A percentile compares a stretch with the other conserved stretches of the same genome.
These are phyloP conservation scores for Mycena latifolia DNA, from an alignment of 768 basidiomycete genomes.

Conservation along the genomic window DNA sequence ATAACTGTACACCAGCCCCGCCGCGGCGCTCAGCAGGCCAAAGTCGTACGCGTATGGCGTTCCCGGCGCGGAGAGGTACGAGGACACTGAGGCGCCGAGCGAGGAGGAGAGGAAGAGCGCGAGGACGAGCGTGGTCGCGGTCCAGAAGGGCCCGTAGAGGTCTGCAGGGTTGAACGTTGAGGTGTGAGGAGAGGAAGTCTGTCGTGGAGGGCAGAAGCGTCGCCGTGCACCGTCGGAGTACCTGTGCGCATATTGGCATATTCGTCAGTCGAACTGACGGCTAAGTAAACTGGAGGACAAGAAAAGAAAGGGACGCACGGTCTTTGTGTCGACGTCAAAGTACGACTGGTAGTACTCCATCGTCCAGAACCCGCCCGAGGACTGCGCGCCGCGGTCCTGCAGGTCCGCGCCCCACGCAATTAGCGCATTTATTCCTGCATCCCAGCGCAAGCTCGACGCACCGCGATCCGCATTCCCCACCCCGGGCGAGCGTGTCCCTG, in stretches of 20 bases:
- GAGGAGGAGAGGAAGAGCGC: conserved; percentile 95
- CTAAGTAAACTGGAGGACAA: too few species aligned
- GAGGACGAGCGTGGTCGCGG: conserved; percentile 94
- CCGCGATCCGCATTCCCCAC: conserved; percentile 67
- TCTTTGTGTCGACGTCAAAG: conserved; percentile 90
- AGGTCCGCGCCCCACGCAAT: conserved; percentile 67
- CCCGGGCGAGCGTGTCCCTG: conserved; percentile 52
- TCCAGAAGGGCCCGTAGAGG: conserved; percentile 97
- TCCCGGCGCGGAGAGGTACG: conserved; percentile 79
- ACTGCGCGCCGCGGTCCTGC: conserved; percentile 61
- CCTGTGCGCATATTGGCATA: too few species aligned
- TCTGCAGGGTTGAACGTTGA: conserved; percentile 80
- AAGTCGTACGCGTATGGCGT: conserved; percentile 85
- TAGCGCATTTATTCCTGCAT: background rate
- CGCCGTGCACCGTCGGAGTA: conserved; percentile 79
- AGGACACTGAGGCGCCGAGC: conserved; percentile 88
- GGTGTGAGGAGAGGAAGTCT: conserved; percentile 68
- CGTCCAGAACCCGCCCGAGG: conserved; percentile 76
- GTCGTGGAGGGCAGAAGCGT: conserved; percentile 80
- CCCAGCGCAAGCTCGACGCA: conserved; percentile 39
- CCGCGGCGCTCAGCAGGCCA: conserved; percentile 83
- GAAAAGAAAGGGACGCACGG: conserved; percentile 56
- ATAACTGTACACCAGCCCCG: conserved; percentile 89
- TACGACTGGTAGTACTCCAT: conserved; percentile 89
- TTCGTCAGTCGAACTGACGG: rapidly evolving